phyloP scores from a whole-genome alignment of 192 early-diverging fungal species.

The Podila verticillata region DNA sequence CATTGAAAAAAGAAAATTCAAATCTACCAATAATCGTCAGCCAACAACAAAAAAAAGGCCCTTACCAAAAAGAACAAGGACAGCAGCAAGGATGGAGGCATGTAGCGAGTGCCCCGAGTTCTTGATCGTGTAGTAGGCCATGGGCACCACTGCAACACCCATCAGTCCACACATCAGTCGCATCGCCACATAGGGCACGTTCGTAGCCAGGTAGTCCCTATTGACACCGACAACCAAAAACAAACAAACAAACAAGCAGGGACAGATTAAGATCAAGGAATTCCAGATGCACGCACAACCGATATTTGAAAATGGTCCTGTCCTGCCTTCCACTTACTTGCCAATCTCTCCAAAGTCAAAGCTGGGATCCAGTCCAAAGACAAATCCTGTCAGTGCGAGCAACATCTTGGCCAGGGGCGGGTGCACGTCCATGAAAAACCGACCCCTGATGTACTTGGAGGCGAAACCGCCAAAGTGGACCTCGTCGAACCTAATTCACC shows the following conservation, averaged over 20 bases:
- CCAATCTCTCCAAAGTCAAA: conserved; percentile 97
- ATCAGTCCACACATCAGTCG: conserved; percentile 79
- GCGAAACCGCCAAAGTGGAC: conserved; percentile 99
- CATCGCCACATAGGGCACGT: conserved; percentile 91
- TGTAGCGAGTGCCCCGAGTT: conserved; percentile 80
- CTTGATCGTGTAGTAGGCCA: conserved; percentile 84
- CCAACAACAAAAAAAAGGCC: conserved; percentile 3
- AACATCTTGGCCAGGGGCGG: conserved; percentile 94
- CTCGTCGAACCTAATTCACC: conserved; percentile 85
- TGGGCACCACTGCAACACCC: conserved; percentile 84
- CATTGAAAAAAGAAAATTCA: background rate
- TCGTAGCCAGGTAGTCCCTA: conserved; percentile 84
- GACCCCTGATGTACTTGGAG: conserved; percentile 84
- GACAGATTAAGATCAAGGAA: background rate
- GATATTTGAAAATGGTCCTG: background rate
- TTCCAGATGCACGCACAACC: background rate
- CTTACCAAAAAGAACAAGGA: conserved; percentile 84
- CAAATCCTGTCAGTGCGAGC: conserved; percentile 77
- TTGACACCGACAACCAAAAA: background rate
- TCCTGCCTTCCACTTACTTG: conserved; percentile 33
- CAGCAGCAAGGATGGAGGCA: conserved; percentile 79
- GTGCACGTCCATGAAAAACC: conserved; percentile 96
- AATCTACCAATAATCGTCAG: background rate
- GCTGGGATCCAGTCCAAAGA: conserved; percentile 90
- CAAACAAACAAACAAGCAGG: background rate